Percentiles rank a stretch among this genome's conserved stretches.
These are phyloP conservation scores for Rhodosporidiobolus sp. DNA, from an alignment of 768 basidiomycete species.

Conservation along the genomic window DNA sequence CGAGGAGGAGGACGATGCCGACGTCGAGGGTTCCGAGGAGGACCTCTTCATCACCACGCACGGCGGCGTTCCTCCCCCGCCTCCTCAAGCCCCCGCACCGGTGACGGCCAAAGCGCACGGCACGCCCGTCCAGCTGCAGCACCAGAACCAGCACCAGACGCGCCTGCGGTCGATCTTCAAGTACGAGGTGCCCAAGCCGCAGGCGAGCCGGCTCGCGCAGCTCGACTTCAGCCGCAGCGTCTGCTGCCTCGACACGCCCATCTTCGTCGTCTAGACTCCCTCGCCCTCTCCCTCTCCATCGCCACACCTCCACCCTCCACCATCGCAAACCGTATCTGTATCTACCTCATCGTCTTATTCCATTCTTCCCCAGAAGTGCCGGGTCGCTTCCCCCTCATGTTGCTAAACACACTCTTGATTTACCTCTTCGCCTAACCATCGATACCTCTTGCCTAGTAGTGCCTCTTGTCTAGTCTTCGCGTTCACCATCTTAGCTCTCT, in stretches of 20 bases:
- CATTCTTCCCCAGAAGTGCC: neutral
- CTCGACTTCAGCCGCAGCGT: constrained; percentile 33
- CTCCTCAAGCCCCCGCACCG: neutral
- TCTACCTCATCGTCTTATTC: neutral
- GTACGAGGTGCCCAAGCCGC: constrained; percentile 20
- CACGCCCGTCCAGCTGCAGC: constrained; percentile 23
- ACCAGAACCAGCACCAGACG: constrained; percentile 23
- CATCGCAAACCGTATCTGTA: neutral
- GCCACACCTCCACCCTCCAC: neutral
- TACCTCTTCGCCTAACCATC: too few species aligned
- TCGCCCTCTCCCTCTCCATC: neutral
- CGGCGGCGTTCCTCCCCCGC: neutral
- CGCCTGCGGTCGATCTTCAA: constrained; percentile 26
- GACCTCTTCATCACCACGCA: constrained; percentile 27
- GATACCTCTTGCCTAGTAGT: too few species aligned
- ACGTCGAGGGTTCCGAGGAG: constrained; percentile 19
- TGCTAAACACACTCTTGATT: neutral
- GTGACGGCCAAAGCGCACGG: neutral
- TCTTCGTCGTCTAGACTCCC: constrained; percentile 28
- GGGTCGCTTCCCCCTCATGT: neutral
- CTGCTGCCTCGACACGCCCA: constrained; percentile 30
- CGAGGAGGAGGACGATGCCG: constrained; percentile 7
- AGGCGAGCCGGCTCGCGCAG: constrained; percentile 8
- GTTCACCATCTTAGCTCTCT: too few species aligned
- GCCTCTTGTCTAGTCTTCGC: too few species aligned